Percentiles rank a stretch among this genome's conserved stretches.
These are phyloP conservation scores for Ophiocordyceps sinensis DNA, from an alignment of 2,329 filamentous ascomycete species.

Conservation along the genomic window DNA sequence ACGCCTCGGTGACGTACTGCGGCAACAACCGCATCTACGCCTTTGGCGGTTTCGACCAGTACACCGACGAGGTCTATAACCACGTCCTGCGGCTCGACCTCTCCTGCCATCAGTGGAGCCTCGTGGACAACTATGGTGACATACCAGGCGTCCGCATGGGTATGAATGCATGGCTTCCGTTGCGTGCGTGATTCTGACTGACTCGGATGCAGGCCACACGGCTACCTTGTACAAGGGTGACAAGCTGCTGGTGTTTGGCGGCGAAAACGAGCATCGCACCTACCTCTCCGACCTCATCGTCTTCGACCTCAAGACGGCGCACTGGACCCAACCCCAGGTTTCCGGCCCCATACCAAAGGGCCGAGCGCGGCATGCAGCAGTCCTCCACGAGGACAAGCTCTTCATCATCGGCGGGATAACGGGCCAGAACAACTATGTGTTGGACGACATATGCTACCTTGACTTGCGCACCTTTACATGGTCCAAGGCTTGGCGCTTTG, in stretches of 20 bases:
- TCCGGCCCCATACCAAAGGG: slow-evolving; percentile 76
- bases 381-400: slow-evolving; percentile 90
- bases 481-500: slow-evolving; percentile 93
- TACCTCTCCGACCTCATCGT: slow-evolving; percentile 94
- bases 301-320: slow-evolving; percentile 84
- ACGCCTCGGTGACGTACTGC: slow-evolving; percentile 97
- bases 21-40: slow-evolving; percentile 96
- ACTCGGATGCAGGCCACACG: slow-evolving; percentile 60
- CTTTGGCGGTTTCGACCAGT: slow-evolving; percentile 97
- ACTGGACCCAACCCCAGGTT: slow-evolving; percentile 88
- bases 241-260: slow-evolving; percentile 93
- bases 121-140: slow-evolving; percentile 97
- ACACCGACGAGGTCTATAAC: slow-evolving; percentile 98
- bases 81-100: slow-evolving; percentile 87
- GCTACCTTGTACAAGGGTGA: slow-evolving; percentile 86
- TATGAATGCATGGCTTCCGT: slow-evolving; percentile 16
- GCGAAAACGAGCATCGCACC: slow-evolving; percentile 92
- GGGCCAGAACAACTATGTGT: slow-evolving; percentile 77
- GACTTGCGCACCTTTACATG: slow-evolving; percentile 96
- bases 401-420: slow-evolving; percentile 95
- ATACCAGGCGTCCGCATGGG: slow-evolving; percentile 96
- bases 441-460: slow-evolving; percentile 93
- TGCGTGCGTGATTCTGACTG: slow-evolving; percentile 3
- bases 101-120: slow-evolving; percentile 76
- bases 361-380: slow-evolving; percentile 81